These are phyloP conservation scores for Peniophora sp. DNA, from an alignment of 1,284 basidiomycete genomes.

Conservation along the genomic window DNA sequence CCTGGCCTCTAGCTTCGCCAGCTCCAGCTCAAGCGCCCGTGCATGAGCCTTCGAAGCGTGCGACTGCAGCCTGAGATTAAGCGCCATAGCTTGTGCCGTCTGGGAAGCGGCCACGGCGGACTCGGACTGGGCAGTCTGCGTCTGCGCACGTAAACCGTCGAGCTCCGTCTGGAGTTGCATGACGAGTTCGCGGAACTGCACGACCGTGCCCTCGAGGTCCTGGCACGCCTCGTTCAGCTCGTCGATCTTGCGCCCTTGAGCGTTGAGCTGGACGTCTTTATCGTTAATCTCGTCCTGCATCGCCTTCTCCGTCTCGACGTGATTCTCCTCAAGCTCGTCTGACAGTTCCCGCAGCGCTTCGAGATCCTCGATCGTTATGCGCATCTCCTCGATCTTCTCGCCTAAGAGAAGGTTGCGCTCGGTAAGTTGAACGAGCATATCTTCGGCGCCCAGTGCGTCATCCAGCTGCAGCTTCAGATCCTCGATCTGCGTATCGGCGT, in stretches of 20 bases:
- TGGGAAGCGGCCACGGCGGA: constrained; percentile 70
- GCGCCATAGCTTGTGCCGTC: constrained; percentile 79
- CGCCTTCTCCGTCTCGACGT: constrained; percentile 89
- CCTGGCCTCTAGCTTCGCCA: constrained; percentile 75
- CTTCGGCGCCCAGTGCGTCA: constrained; percentile 91
- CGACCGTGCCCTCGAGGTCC: constrained; percentile 83
- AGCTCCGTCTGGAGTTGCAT: constrained; percentile 82
- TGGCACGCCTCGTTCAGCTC: constrained; percentile 70
- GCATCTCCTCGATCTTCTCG: constrained; percentile 98
- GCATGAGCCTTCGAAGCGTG: constrained; percentile 85
- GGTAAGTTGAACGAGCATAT: constrained; percentile 92
- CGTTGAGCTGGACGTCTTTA: constrained; percentile 64
- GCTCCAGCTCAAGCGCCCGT: constrained; percentile 80
- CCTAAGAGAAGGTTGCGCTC: constrained; percentile 89
- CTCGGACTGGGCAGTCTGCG: constrained; percentile 77
- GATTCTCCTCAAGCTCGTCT: constrained; percentile 96
- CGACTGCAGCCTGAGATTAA: constrained; percentile 89
- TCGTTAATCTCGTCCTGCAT: constrained; percentile 84
- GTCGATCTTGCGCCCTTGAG: constrained; percentile 57
- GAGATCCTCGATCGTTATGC: constrained; percentile 90
- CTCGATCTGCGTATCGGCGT: constrained; percentile 86
- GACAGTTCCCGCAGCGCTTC: constrained; percentile 94
- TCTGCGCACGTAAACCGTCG: constrained; percentile 72
- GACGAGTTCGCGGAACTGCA: constrained; percentile 88
- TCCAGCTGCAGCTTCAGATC: constrained; percentile 94